phyloP scores from a whole-genome alignment of 192 early-diverging fungal species.

The Ramicandelaber brevisporus region DNA sequence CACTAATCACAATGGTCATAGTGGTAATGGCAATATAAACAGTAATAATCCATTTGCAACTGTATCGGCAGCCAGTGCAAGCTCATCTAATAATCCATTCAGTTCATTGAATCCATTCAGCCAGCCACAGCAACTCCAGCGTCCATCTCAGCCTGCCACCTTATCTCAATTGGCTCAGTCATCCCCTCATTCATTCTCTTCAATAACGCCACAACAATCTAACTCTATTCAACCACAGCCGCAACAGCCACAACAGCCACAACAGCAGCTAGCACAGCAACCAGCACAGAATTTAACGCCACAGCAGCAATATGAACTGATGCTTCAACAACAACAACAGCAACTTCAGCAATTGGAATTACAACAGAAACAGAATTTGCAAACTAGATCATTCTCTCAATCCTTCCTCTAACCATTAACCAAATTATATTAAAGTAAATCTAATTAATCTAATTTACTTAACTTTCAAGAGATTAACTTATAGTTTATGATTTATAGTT shows the following conservation, averaged over 20 bases:
- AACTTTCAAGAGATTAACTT: background rate
- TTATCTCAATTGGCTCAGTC: too few relatives aligned
- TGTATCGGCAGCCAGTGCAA: background rate
- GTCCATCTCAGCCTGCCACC: background rate
- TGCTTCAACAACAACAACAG: conserved; percentile 4
- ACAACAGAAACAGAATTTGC: too few relatives aligned
- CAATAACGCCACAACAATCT: too few relatives aligned
- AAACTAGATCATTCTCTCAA: background rate
- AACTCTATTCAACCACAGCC: too few relatives aligned
- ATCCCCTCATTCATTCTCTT: too few relatives aligned
- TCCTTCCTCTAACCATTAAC: background rate
- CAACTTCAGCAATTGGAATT: conserved; percentile 17
- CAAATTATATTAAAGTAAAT: background rate
- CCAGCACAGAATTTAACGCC: too few relatives aligned
- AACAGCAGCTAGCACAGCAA: background rate
- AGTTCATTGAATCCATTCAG: background rate
- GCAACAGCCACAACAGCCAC: conserved; percentile 2
- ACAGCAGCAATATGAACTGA: conserved; percentile 3
- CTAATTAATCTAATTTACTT: background rate
- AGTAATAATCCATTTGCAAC: too few relatives aligned
- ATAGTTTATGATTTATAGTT: background rate
- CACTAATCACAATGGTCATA: background rate
- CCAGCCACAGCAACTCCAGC: background rate
- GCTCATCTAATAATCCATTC: background rate
- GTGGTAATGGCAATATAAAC: too few relatives aligned